These are phyloP conservation scores for Rhodotorula babjevae DNA, from an alignment of 768 basidiomycete species.

Conservation along the genomic window DNA sequence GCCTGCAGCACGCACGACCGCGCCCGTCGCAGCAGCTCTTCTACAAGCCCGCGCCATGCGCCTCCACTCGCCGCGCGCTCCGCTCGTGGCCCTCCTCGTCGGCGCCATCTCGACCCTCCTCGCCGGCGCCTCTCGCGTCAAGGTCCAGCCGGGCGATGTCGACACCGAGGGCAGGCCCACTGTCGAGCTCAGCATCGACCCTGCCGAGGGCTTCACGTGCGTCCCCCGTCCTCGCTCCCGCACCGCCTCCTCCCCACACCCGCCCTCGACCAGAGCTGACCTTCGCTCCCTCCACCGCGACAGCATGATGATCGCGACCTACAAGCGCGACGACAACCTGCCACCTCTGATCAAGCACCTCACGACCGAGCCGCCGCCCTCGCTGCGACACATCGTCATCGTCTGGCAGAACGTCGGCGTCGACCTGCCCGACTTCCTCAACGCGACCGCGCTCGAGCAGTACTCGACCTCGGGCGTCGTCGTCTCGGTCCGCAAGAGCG, in stretches of 20 bases:
- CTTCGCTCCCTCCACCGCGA: too few species aligned
- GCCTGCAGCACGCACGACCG: too few species aligned
- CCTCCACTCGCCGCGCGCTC: neutral
- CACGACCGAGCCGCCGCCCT: conserved; percentile 29
- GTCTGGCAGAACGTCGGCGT: conserved; percentile 38
- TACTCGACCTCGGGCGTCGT: conserved; percentile 21
- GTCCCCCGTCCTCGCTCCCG: neutral
- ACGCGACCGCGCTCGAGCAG: conserved; percentile 11
- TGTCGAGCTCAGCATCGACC: conserved; percentile 4
- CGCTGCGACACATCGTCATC: conserved; percentile 34
- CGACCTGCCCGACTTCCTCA: conserved; percentile 28
- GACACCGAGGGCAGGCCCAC: neutral
- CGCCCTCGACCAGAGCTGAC: neutral
- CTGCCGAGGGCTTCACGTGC: conserved; percentile 28
- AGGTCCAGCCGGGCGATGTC: neutral
- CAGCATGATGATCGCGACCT: conserved; percentile 38
- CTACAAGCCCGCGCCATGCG: neutral
- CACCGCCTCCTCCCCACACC: too few species aligned
- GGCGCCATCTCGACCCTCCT: neutral
- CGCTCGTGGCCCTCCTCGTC: neutral
- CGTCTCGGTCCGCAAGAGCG: conserved; percentile 26
- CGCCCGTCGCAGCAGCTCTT: too few species aligned
- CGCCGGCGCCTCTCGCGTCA: neutral
- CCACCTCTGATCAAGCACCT: conserved; percentile 26
- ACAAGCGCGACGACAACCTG: conserved; percentile 34